Evolutionary conservation across 345 rosid species (phyloP), one percentile per base, ranked within the genome.

Genomic region (Boechera stricta): DNA sequence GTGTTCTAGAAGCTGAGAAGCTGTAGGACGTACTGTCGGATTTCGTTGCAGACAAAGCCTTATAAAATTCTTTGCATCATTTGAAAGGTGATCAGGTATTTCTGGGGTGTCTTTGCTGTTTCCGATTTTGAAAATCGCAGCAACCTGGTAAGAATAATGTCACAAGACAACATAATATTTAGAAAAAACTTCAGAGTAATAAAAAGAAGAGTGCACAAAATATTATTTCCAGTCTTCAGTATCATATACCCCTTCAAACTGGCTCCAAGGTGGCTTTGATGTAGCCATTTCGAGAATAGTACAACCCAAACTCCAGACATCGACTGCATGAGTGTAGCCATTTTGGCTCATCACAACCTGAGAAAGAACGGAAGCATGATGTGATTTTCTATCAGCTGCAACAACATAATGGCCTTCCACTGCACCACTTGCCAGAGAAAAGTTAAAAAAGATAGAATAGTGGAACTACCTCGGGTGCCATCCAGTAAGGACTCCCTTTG

Each of bases 401-500:
- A 52, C 49, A 66, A 72, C 63, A 49, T 41, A 48, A 77, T 45
- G 52, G 10, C 45, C 58, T 47, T 55, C 48, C 39, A 31, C 11
- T 62, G 60, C 45, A 69, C 28, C 31, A 77, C 52, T 35, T 16
- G 44, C 47, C 26, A 10, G 38, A 36, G 41, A 12, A 56, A 26
- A 49, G 24, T n/a, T 41, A 52, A 44, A 53, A 52, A 56, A 45
- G 35, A 12, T n/a, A 35, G 28, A 18, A 18, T 8, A 63, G 42
- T 58, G 39, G 39, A 18, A 45, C 36, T 85, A 94, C 99, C 99
- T 94, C 98, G 13, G 99, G 99, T 33, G 99, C 99, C 98, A 94
- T 94, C 99, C 99, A 94, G 74, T 89, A 94, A 54, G 99, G 99
- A 83, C 99, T 94, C 72, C 99, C 99, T 76, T 87, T 92, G 86